A percentile compares a stretch with the other conserved stretches of the same genome.
Evolutionary conservation across 2,329 filamentous ascomycete genomes (phyloP).

Genomic region (Colletotrichum sp.): DNA sequence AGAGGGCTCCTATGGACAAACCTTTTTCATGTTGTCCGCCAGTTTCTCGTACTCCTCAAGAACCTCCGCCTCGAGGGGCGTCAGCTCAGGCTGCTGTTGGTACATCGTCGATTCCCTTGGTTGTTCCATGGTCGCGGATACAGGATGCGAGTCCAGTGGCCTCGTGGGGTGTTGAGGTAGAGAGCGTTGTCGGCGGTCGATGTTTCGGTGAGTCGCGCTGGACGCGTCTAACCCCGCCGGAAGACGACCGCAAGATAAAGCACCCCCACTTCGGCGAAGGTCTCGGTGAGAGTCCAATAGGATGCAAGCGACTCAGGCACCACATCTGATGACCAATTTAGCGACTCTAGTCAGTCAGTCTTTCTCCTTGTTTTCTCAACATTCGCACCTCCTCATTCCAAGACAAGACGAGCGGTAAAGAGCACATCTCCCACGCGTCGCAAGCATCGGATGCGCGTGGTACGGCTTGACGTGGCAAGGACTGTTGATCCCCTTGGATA

Average conservation of each 20-base stretch:
- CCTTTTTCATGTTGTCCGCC: slow-evolving; percentile 90
- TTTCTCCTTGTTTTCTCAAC: not conserved
- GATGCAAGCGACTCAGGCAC: not conserved
- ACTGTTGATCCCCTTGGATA: not conserved
- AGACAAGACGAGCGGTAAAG: not conserved
- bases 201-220: slow-evolving; percentile 15
- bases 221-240: slow-evolving; percentile 17
- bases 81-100: slow-evolving; percentile 60
- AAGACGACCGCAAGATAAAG: not conserved
- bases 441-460: not conserved
- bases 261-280: not conserved
- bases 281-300: slow-evolving; percentile 2
- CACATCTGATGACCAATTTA: not conserved
- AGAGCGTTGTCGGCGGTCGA: not conserved
- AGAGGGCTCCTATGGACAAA: slow-evolving; percentile 40
- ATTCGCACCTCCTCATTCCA: not conserved
- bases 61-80: slow-evolving; percentile 89
- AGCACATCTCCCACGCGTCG: not conserved
- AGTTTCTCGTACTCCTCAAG: slow-evolving; percentile 91
- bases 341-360: not conserved
- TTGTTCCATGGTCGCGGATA: slow-evolving; percentile 7
- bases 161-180: not conserved
- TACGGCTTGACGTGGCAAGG: slow-evolving; percentile 17
- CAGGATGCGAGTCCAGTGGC: not conserved
- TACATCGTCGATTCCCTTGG: slow-evolving; percentile 29